Base-by-base conservation (phyloP, 768 basidiomycete genomes). In the Gymnopilus dilepis region DNA sequence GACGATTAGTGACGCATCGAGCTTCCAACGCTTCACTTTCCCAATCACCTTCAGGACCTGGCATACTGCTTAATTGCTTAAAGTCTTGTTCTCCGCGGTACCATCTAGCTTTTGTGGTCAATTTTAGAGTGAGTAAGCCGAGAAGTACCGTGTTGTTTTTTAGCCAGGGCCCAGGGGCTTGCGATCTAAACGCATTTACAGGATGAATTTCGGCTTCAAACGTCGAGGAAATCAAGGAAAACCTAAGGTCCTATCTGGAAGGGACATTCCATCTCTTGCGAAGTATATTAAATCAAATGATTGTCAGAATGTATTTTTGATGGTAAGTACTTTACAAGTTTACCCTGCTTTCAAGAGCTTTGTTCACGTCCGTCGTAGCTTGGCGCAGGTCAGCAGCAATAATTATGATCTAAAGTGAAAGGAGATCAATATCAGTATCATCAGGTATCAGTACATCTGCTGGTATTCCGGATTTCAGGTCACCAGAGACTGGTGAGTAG, bases 391-490 rank as follows among this genome's bases (percentile, higher is more conserved):
- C 67, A 65, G 82, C 65, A 50, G n/a, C 43, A n/a, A 8, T n/a
- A 56, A 28, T 15, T 12, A 33, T 38, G 30, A 24, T 30, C 7
- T 33, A 33, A 15, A n/a, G 22, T 15, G 47, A 9, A 17, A 21
- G 42, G 43, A 8, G 3, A 13, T 43, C 52, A 19, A 62, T 51
- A 47, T 37, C 15, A 30, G 5, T 19, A 38, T 24, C 30, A 19
- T 34, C 63, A 88, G 91, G 91, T 17, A 82, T 92, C 50, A 90
- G 88, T 63, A 93, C 91, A 6, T 82, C 89, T 28, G 91, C 91
- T 56, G 91, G 91, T 6, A 94, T 94, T 26, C 95, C 95, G 12
- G 94, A 97, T 74, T 97, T 96, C 72, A 80, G 95, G 62, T 92
- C 91, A 9, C 91, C 92, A 0, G 84, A 87, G 22, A 95, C 94